Conservation (phyloP, 2,329 filamentous ascomycete genomes). For the Diplodia seriata region DNA sequence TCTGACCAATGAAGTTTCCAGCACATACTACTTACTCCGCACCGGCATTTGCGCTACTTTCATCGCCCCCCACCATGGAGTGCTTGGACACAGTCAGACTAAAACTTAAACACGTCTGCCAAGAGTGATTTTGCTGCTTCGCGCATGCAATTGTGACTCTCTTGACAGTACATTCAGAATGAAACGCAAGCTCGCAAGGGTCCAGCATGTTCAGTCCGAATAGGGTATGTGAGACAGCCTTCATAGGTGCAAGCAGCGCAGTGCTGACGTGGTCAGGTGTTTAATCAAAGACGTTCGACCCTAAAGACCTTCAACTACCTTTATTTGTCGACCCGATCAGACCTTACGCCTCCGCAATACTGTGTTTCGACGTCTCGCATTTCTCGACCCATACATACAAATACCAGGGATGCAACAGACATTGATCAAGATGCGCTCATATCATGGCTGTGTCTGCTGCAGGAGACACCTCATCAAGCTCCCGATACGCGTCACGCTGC, state of each 20-base stretch:
- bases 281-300: not conserved
- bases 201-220: not conserved
- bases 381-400: not conserved
- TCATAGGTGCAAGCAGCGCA: not conserved
- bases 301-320: not conserved
- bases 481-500: not conserved
- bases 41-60: not conserved
- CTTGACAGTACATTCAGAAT: not conserved
- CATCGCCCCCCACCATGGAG: not conserved
- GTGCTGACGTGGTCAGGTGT: not conserved
- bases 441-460: not conserved
- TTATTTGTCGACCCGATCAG: not conserved
- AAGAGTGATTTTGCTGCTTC: not conserved
- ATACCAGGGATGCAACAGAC: not conserved
- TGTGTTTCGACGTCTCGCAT: not conserved
- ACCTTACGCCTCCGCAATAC: not conserved
- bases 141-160: not conserved
- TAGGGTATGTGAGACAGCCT: not conserved
- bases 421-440: not conserved
- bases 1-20: not conserved
- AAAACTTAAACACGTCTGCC: not conserved
- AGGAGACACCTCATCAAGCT: not conserved
- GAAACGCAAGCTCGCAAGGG: not conserved
- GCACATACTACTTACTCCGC: not conserved
- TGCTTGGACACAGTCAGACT: constrained; percentile 1